Base-by-base conservation (phyloP, 768 basidiomycete genomes). In the Amanita thiersii region DNA sequence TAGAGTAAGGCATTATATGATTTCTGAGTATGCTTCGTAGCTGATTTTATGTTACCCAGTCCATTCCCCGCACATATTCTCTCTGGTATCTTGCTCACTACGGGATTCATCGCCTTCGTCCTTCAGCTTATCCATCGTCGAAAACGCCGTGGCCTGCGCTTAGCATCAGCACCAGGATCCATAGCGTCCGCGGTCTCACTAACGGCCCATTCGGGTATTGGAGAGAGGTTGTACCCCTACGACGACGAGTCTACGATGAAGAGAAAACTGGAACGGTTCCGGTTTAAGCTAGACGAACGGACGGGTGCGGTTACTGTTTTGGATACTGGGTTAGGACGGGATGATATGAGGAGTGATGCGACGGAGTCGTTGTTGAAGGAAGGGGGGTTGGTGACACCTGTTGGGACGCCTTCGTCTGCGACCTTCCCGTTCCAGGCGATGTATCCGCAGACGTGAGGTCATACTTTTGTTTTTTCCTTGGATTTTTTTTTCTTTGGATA, bases 251-350 rank as follows among this genome's bases (percentile, higher is more conserved):
- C 43, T 18, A 59, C 60, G 3, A 59, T 83, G 23, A 61, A 64
- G 33, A 53, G 60, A 45, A 79, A 75, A 46, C 58, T 83, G 23
- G 56, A 59, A 10, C 72, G 70, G 0, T 49, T 82, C 37, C 57
- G 57, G 11, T 83, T 82, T 60, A 52, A 67, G 29, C 48, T 82
- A 32, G 81, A 83, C 52, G 58, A 52, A 41, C 60, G 71, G 24
- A 80, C 79, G 1, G 81, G 80, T 24, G 79, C 77, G 3, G 74
- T 83, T 35, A 52, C 81, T 8, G 77, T n/a, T n/a, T n/a, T n/a
- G n/a, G n/a, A n/a, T n/a, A n/a, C n/a, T n/a, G n/a, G n/a, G n/a
- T n/a, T n/a, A n/a, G n/a, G n/a, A n/a, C n/a, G n/a, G n/a, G n/a
- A n/a, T n/a, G n/a, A n/a, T n/a, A n/a, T n/a, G n/a, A n/a, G n/a